Base-by-base conservation (phyloP, 768 basidiomycete species). In the Tricholoma matsutake region DNA sequence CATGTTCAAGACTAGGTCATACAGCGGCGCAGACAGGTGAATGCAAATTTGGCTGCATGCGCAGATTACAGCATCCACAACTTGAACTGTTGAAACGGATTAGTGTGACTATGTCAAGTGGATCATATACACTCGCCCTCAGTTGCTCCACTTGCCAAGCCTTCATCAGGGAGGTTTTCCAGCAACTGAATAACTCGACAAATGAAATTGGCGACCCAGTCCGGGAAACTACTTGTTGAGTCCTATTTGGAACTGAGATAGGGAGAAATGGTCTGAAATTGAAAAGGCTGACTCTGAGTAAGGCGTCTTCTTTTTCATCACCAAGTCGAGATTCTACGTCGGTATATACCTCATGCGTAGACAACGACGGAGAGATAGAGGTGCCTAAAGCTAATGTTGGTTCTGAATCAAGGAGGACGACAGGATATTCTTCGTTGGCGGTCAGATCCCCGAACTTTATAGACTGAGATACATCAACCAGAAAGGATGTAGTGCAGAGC, bases 151-250 rank as follows among this genome's bases (percentile, higher is more conserved):
- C 85, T 86, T 7, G 86, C 83, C 16, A 81, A 77, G 6, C 85
- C 84, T 65, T 94, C 92, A 61, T 94, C 92, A 0, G 94, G 92
- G 18, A 96, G 78, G 67, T 93, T 94, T 71, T 92, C 90, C 61
- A 94, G 83, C 5, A 95, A 76, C 58, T 88, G 82, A 34, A 95
- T 86, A 9, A 94, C 88, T 51, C 90, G 78, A 5, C 87, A 84
- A 59, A 95, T 80, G 72, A 94, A 92, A 64, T 80, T 86, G n/a
- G 88, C 80, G 6, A 94, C 80, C 93, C 93, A 94, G 66, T 89
- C 89, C 0, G 90, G 84, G 67, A 94, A 91, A 35, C 82, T 84
- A 2, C 84, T 82, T 14, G 92, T 91, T 20, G 87, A 83, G 60
- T 90, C 86, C 75, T 83, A 56, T 55, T 47, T 1, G 6, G 29